Conservation (phyloP, 805 yeast genomes). For the Kockiozyma suomiensis region DNA sequence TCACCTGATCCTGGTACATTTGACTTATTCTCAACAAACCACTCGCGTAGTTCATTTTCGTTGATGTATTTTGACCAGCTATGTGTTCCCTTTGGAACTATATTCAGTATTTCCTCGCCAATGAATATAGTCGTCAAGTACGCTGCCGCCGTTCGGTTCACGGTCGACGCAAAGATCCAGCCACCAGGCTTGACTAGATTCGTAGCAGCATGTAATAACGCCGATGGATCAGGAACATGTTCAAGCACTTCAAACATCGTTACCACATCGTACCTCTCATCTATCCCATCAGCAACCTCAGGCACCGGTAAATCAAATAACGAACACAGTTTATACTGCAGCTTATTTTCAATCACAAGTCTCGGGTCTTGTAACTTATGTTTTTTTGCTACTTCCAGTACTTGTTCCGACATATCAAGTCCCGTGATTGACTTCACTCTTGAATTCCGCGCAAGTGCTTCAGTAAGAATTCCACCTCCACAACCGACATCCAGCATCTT, state of each 20-base stretch:
- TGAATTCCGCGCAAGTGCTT: slow-evolving; percentile 74
- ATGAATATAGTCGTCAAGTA: slow-evolving; percentile 91
- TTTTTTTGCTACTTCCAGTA: slow-evolving; percentile 71
- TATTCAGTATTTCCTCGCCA: slow-evolving; percentile 76
- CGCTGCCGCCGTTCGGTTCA: slow-evolving; percentile 81
- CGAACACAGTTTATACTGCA: slow-evolving; percentile 52
- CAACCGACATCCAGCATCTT: slow-evolving; percentile 87
- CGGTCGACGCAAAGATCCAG: slow-evolving; percentile 83
- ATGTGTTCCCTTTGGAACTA: slow-evolving; percentile 95
- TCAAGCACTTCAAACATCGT: slow-evolving; percentile 95
- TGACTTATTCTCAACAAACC: slow-evolving; percentile 53
- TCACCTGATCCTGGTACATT: slow-evolving; percentile 36
- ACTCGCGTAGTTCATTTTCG: slow-evolving; percentile 66
- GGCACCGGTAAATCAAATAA: slow-evolving; percentile 56
- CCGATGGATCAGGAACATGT: slow-evolving; percentile 85
- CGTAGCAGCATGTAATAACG: slow-evolving; percentile 69
- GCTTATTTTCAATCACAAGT: slow-evolving; percentile 42
- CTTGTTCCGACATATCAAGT: slow-evolving; percentile 83
- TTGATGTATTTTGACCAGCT: slow-evolving; percentile 83
- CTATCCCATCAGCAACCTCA: slow-evolving; percentile 45
- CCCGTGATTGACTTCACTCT: slow-evolving; percentile 70
- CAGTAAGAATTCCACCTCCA: slow-evolving; percentile 96
- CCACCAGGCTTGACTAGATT: slow-evolving; percentile 76
- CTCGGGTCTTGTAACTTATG: slow-evolving; percentile 72
- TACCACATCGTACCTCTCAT: slow-evolving; percentile 62